A percentile compares a stretch with the other conserved stretches of the same genome.
Conservation (phyloP, 2,329 filamentous ascomycete species). For the Botrytis squamosa region DNA sequence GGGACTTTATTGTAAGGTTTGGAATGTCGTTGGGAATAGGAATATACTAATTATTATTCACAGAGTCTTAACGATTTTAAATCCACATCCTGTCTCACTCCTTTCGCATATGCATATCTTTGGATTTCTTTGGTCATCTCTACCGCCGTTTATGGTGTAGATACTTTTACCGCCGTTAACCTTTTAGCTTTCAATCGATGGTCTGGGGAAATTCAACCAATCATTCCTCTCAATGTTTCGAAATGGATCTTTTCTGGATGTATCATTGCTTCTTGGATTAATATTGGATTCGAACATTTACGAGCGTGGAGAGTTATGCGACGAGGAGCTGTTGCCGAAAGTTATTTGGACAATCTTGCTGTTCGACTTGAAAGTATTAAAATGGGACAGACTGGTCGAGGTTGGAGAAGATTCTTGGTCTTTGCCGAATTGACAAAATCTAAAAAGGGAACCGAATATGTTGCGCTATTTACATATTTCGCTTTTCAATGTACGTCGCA, state of each 20-base stretch:
- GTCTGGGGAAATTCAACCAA: constrained; percentile 79
- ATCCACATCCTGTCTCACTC: constrained; percentile 71
- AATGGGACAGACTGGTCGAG: constrained; percentile 65
- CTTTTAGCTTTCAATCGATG: constrained; percentile 85
- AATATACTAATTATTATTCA: constrained; percentile 21
- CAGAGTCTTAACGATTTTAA: constrained; percentile 75
- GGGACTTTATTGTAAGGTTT: constrained; percentile 80
- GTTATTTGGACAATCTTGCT: constrained; percentile 85
- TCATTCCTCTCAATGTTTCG: constrained; percentile 72
- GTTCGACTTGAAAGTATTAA: constrained; percentile 81
- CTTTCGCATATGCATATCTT: constrained; percentile 80
- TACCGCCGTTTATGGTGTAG: constrained; percentile 80
- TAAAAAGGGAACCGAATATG: constrained; percentile 70
- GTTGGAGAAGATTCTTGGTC: constrained; percentile 79
- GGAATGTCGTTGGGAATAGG: not conserved
- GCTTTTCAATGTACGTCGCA: constrained; percentile 56
- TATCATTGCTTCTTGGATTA: constrained; percentile 85
- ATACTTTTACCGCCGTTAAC: constrained; percentile 91
- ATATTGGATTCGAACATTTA: constrained; percentile 77
- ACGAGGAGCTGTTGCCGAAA: constrained; percentile 83
- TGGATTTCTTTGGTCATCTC: constrained; percentile 78
- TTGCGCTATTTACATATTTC: constrained; percentile 71
- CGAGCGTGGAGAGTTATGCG: constrained; percentile 78
- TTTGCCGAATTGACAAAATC: constrained; percentile 71
- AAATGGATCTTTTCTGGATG: constrained; percentile 96